Evolutionary conservation across 139 green algal species (phyloP).

Genomic region (Coelastrella sp.): DNA sequence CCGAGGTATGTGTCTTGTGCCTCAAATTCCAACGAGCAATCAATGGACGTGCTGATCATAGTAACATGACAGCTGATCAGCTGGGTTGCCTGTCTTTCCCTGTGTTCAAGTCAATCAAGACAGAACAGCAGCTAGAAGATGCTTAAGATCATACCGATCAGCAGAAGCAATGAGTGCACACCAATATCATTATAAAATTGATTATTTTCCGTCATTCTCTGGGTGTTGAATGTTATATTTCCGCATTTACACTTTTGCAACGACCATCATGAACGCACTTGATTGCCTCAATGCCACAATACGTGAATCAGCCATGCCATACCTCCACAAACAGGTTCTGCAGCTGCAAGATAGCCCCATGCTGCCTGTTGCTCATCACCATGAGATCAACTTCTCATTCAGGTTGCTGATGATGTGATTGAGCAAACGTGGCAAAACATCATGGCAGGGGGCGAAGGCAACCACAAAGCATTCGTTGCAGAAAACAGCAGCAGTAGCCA

Average conservation of each 20-base stretch:
- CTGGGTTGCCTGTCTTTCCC: background rate
- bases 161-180: no score
- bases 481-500: background rate
- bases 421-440: background rate
- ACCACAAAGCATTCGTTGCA: background rate
- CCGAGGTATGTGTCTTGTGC: background rate
- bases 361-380: background rate
- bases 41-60: no score
- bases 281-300: no score
- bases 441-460: background rate
- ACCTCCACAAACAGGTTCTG: no score
- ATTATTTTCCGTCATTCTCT: no score
- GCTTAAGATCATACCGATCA: background rate
- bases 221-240: no score
- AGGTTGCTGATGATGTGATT: conserved; percentile 12
- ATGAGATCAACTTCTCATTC: background rate
- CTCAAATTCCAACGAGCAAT: background rate
- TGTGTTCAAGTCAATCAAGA: background rate
- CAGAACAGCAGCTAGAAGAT: background rate
- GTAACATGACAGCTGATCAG: no score
- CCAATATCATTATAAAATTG: no score
- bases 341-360: no score
- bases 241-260: no score
- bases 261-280: no score
- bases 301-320: no score